phyloP scores from a whole-genome alignment of 2,329 filamentous ascomycete species.

The Pseudonectria buxi region DNA sequence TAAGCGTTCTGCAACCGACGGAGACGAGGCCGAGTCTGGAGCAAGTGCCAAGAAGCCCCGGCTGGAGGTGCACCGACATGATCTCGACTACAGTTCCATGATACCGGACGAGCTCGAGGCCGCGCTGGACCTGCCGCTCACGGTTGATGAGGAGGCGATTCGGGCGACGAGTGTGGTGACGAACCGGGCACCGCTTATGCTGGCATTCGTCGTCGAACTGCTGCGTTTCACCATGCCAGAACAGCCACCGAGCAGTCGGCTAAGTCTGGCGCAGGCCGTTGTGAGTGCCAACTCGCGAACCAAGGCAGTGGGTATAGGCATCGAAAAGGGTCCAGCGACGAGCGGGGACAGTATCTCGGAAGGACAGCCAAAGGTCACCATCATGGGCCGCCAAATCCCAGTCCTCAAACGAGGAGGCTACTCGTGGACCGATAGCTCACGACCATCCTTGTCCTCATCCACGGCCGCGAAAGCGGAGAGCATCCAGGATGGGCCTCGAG shows the following conservation, averaged over 20 bases:
- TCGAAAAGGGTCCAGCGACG: slow-evolving; percentile 57
- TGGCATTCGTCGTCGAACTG: slow-evolving; percentile 70
- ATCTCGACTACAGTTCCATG: slow-evolving; percentile 34
- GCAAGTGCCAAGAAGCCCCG: slow-evolving; percentile 25
- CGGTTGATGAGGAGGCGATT: slow-evolving; percentile 53
- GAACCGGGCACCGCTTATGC: slow-evolving; percentile 73
- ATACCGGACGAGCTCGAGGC: slow-evolving; percentile 55
- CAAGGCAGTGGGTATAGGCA: slow-evolving; percentile 68
- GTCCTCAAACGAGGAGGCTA: slow-evolving; percentile 77
- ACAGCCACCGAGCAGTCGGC: slow-evolving; percentile 74
- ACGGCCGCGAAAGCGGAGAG: slow-evolving; percentile 8
- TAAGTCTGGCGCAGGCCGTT: slow-evolving; percentile 77
- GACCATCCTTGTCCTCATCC: slow-evolving; percentile 10
- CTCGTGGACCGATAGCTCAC: slow-evolving; percentile 28
- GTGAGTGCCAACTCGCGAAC: slow-evolving; percentile 74
- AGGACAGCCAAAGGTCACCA: slow-evolving; percentile 65
- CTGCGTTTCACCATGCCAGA: slow-evolving; percentile 77
- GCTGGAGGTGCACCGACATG: slow-evolving; percentile 27
- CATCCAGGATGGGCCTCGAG: slow-evolving; percentile 14
- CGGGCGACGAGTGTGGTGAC: slow-evolving; percentile 55
- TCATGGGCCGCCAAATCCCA: slow-evolving; percentile 67
- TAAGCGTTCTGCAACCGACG: slow-evolving; percentile 25
- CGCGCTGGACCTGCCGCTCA: slow-evolving; percentile 53
- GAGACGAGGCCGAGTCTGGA: slow-evolving; percentile 4
- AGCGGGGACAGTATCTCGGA: slow-evolving; percentile 67